Percentiles rank a stretch among this genome's conserved stretches.
phyloP scores from a whole-genome alignment of 768 basidiomycete species.

The Russula brevipes region DNA sequence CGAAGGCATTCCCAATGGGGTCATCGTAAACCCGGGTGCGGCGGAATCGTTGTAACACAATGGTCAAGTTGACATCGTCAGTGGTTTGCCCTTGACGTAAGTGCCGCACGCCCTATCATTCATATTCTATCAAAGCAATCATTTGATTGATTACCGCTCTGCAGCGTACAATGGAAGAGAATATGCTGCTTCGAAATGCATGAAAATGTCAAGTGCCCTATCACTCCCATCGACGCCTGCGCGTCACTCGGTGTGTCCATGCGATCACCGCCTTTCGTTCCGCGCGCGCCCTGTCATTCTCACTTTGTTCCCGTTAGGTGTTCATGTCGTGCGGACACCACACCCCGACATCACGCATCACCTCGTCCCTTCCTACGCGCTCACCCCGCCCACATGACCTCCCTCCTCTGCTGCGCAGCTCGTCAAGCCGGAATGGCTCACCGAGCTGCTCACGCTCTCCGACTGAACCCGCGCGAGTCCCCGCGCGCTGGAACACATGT shows the following conservation, averaged over 20 bases:
- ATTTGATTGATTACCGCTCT: not conserved
- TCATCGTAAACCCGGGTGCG: conserved; percentile 37
- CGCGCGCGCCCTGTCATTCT: not conserved
- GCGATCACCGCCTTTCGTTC: not conserved
- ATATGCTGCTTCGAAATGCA: conserved; percentile 24
- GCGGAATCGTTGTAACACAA: conserved; percentile 47
- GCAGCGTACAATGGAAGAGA: conserved; percentile 30
- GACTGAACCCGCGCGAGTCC: conserved; percentile 33
- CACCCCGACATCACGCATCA: conserved; percentile 57
- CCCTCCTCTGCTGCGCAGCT: conserved; percentile 56
- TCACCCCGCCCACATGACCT: conserved; percentile 50
- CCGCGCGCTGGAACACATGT: conserved; percentile 47
- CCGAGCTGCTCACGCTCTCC: conserved; percentile 53
- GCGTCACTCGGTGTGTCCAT: conserved; percentile 45
- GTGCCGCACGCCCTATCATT: conserved; percentile 26
- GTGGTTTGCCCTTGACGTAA: conserved; percentile 43
- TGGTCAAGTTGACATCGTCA: conserved; percentile 47
- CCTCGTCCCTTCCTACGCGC: conserved; percentile 46
- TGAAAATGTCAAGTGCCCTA: conserved; percentile 27
- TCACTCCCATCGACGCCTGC: conserved; percentile 29
- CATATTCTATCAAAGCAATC: conserved; percentile 3
- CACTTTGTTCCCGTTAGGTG: conserved; percentile 37
- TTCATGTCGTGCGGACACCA: conserved; percentile 47
- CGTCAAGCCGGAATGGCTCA: conserved; percentile 65
- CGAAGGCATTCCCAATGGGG: conserved; percentile 28